phyloP scores from a whole-genome alignment of 1,284 basidiomycete genomes.

The Trichosporon sp. region DNA sequence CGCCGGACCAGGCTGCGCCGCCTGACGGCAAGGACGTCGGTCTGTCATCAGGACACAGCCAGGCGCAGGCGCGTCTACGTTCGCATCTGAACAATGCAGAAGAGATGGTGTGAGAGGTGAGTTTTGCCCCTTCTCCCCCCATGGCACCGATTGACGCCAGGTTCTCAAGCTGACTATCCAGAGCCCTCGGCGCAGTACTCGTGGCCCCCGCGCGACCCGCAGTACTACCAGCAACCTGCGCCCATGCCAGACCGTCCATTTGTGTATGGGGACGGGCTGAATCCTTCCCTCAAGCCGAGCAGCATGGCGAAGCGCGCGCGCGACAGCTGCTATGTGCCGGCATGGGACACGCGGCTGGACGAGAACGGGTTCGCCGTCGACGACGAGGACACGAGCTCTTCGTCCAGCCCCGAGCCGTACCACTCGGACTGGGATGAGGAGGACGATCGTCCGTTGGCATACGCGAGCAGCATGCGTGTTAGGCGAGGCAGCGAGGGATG shows the following conservation, averaged over 20 bases:
- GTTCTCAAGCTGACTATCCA: conserved; percentile 36
- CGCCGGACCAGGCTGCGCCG: conserved; percentile 30
- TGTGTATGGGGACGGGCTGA: conserved; percentile 75
- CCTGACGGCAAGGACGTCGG: background rate
- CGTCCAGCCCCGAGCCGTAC: conserved; percentile 50
- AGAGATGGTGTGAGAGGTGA: conserved; percentile 29
- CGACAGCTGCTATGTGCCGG: conserved; percentile 61
- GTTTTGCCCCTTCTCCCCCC: background rate
- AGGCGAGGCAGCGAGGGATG: conserved; percentile 76
- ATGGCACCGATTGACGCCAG: conserved; percentile 20
- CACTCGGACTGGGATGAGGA: conserved; percentile 58
- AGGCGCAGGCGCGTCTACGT: conserved; percentile 32
- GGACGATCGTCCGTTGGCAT: conserved; percentile 34
- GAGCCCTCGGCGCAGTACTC: conserved; percentile 56
- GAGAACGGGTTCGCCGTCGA: conserved; percentile 62
- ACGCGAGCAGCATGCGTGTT: conserved; percentile 44
- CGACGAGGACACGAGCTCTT: conserved; percentile 33
- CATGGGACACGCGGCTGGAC: conserved; percentile 32
- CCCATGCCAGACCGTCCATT: conserved; percentile 66
- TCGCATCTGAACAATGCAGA: conserved; percentile 25
- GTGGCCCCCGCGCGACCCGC: conserved; percentile 62
- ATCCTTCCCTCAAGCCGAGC: conserved; percentile 70
- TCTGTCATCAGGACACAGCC: conserved; percentile 16
- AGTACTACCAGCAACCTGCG: conserved; percentile 43
- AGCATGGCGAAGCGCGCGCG: conserved; percentile 47